Conservation (phyloP, 371 early-diverging fungal species). For the Coemansia sp. region DNA sequence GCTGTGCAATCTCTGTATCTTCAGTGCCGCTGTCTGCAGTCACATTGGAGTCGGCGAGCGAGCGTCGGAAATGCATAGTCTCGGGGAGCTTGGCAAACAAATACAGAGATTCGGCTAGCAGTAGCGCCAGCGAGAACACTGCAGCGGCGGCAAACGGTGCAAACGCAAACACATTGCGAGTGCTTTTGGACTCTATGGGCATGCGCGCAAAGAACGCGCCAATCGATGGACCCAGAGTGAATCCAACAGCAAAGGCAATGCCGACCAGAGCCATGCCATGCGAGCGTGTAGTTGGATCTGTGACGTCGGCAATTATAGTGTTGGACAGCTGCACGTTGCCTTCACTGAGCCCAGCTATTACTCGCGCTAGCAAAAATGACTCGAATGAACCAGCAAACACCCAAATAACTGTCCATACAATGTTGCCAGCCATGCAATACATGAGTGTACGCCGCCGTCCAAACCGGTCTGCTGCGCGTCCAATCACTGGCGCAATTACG, state of each 20-base stretch:
- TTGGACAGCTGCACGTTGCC: slow-evolving; percentile 96
- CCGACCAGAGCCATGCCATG: slow-evolving; percentile 89
- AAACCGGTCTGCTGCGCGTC: slow-evolving; percentile 73
- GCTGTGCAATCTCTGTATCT: slow-evolving; percentile 2
- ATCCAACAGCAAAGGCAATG: slow-evolving; percentile 93
- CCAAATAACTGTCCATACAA: slow-evolving; percentile 84
- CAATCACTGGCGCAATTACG: slow-evolving; percentile 83
- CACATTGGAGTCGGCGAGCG: not conserved
- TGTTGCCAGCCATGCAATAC: slow-evolving; percentile 89
- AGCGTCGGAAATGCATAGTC: slow-evolving; percentile 58
- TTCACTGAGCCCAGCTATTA: slow-evolving; percentile 92
- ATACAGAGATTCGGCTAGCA: slow-evolving; percentile 78
- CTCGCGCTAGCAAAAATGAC: slow-evolving; percentile 80
- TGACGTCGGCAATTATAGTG: slow-evolving; percentile 94
- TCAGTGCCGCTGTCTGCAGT: slow-evolving; percentile 3
- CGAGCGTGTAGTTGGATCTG: slow-evolving; percentile 74
- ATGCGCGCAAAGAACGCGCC: slow-evolving; percentile 89
- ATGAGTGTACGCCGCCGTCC: slow-evolving; percentile 87
- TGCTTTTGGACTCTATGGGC: slow-evolving; percentile 52
- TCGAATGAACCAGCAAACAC: slow-evolving; percentile 79
- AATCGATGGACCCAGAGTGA: slow-evolving; percentile 92
- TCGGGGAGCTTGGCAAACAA: slow-evolving; percentile 76
- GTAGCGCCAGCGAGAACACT: slow-evolving; percentile 75
- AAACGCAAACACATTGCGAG: slow-evolving; percentile 4
- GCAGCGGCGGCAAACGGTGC: slow-evolving; percentile 63